These are phyloP conservation scores for Trypanosoma mega DNA, from an alignment of 208 protist genomes.

Conservation along the genomic window DNA sequence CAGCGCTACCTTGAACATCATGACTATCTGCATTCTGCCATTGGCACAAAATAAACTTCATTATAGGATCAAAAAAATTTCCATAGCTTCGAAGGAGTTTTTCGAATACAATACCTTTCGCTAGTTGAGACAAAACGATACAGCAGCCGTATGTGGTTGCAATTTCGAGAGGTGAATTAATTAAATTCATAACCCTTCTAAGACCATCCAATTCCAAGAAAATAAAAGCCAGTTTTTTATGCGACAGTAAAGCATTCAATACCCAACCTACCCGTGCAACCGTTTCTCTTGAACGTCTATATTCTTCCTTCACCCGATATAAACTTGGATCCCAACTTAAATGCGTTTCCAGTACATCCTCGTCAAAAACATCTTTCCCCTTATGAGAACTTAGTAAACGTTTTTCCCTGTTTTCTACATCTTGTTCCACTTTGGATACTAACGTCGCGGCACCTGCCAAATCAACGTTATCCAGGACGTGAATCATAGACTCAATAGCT, in stretches of 20 bases:
- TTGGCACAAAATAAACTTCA: slow-evolving; percentile 69
- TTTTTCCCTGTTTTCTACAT: slow-evolving; percentile 6
- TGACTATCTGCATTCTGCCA: slow-evolving; percentile 51
- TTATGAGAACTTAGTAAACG: slow-evolving; percentile 13
- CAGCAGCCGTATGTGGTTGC: slow-evolving; percentile 64
- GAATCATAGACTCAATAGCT: slow-evolving; percentile 63
- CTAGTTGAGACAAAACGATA: slow-evolving; percentile 69
- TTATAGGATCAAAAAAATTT: slow-evolving; percentile 63
- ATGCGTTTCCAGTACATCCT: slow-evolving; percentile 28
- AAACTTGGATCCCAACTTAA: slow-evolving; percentile 36
- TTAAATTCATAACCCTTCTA: slow-evolving; percentile 45
- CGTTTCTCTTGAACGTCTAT: slow-evolving; percentile 50
- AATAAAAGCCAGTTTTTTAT: slow-evolving; percentile 75
- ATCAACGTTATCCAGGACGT: slow-evolving; percentile 64
- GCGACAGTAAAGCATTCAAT: slow-evolving; percentile 69
- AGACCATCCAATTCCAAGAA: slow-evolving; percentile 75
- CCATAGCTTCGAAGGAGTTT: slow-evolving; percentile 65
- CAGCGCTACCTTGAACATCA: slow-evolving; percentile 73
- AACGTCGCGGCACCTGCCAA: slow-evolving; percentile 22
- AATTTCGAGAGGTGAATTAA: slow-evolving; percentile 36
- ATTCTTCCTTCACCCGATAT: slow-evolving; percentile 23
- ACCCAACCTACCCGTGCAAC: slow-evolving; percentile 66
- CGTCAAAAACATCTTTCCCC: slow-evolving; percentile 28
- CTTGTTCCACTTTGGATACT: slow-evolving; percentile 21
- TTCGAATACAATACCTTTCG: slow-evolving; percentile 65